phyloP scores from a whole-genome alignment of 208 protist genomes.

The Leishmania gerbilli region DNA sequence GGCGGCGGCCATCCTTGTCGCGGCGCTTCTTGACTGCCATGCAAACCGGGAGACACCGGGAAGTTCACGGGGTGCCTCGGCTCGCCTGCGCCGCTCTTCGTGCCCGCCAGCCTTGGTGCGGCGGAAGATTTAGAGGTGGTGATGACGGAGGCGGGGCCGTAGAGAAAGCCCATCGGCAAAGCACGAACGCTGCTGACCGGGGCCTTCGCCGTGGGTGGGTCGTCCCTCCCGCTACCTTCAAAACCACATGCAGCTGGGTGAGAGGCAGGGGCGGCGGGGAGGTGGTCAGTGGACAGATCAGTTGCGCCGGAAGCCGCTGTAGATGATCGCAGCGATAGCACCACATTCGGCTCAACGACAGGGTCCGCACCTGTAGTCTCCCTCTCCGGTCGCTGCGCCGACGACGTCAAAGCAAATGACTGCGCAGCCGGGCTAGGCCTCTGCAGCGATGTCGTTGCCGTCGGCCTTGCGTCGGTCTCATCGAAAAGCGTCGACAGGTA shows the following conservation, averaged over 20 bases:
- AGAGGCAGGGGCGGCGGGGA: neutral
- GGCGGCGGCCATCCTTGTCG: neutral
- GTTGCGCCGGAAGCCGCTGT: neutral
- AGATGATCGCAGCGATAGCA: neutral
- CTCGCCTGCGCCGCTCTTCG: neutral
- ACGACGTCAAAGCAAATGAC: neutral
- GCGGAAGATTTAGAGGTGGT: neutral
- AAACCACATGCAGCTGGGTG: neutral
- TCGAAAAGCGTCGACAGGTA: constrained; percentile 8
- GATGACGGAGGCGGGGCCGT: neutral
- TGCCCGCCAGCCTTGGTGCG: neutral
- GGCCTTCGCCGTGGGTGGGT: neutral
- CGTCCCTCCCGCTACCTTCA: neutral
- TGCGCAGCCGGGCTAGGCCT: neutral
- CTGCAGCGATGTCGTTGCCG: neutral
- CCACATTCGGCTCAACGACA: neutral
- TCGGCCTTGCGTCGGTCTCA: neutral
- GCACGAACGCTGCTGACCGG: neutral
- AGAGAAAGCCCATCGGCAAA: neutral
- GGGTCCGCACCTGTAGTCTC: neutral
- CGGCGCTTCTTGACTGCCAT: neutral
- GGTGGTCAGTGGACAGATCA: neutral
- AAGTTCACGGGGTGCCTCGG: neutral
- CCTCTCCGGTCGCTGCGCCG: too few species aligned
- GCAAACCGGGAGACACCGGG: neutral